Base-by-base conservation (phyloP, 345 rosid genomes). In the Abelmoschus esculentus region DNA sequence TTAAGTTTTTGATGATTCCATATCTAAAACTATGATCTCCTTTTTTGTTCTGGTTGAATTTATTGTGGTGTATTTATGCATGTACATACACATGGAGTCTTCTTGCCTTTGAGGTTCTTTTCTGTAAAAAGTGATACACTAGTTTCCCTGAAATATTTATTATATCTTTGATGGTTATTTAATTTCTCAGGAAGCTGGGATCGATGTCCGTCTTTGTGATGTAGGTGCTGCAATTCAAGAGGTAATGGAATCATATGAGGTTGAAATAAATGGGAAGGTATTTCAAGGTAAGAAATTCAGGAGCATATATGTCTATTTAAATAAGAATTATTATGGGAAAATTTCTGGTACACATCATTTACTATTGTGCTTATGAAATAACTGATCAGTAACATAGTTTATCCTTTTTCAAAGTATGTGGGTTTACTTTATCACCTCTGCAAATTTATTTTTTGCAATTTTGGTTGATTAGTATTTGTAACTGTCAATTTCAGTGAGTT, bases 221-320 rank as follows among this genome's bases (percentile, higher is more conserved):
- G 84, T 95, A 67, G 99, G 99, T 78, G 96, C 99, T 76, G 98
- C 99, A 67, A 91, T 95, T 80, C 96, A 91, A 81, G 98, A 95
- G 78, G 99, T 91, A 63, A 95, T 91, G 97, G 96, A 91, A 80
- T 95, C 99, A 3, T 84, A 91, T 49, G 99, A 95, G 79, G 98
- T 95, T 81, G 98, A 95, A 79, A 95, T 91, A 65, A 95, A 91
- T 73, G 96, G 98, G 67, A 93, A 93, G 76, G 87, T 87, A 56
- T 89, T 73, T 83, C 97, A 85, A 84, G 98, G 97, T 93, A 88
- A 40, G 75, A 4, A 68, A 18, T 61, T 44, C 63, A 18, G 60
- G 50, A 55, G 26, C 38, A 53, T 31, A 13, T 28, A 36, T 17
- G 12, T 1, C 47, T 42, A 32, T 4, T 32, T 32, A 32, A 32